Percentiles rank a stretch among this genome's conserved stretches.
phyloP scores from a whole-genome alignment of 768 basidiomycete species.

The Rhodotorula graminis region DNA sequence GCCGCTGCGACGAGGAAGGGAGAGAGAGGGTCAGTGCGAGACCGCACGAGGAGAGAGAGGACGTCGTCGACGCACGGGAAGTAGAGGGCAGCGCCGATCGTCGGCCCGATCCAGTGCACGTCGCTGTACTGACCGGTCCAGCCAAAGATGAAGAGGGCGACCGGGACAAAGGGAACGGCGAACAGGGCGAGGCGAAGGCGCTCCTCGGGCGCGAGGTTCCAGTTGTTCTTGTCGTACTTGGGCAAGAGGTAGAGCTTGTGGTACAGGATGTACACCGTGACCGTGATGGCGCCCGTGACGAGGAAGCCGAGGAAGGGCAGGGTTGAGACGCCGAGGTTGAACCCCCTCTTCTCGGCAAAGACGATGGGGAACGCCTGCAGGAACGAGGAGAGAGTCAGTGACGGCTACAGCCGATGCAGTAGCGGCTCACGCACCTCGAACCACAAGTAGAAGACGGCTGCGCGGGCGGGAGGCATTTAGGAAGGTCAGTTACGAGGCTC shows the following conservation, averaged over 20 bases:
- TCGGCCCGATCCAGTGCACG: conserved; percentile 33
- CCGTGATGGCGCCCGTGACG: conserved; percentile 37
- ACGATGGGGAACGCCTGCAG: conserved; percentile 47
- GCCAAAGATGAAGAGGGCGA: conserved; percentile 23
- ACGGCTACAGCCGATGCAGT: no score
- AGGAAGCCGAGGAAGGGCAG: conserved; percentile 44
- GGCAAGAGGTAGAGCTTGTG: conserved; percentile 27
- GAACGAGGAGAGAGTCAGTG: conserved; percentile 5
- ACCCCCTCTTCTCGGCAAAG: conserved; percentile 43
- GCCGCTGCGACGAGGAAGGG: background rate
- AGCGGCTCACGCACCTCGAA: background rate
- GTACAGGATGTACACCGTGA: conserved; percentile 33
- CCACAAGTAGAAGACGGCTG: background rate
- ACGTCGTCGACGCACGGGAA: conserved; percentile 4
- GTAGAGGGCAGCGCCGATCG: conserved; percentile 33
- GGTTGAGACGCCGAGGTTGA: conserved; percentile 31
- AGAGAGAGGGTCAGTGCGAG: background rate
- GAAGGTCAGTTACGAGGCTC: background rate
- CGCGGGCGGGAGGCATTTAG: no score
- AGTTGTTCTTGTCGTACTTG: background rate
- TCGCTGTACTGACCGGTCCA: conserved; percentile 17
- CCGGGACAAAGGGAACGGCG: conserved; percentile 22
- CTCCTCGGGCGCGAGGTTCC: conserved; percentile 24
- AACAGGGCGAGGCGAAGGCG: conserved; percentile 33
- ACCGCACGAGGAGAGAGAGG: no score